phyloP scores from a whole-genome alignment of 345 rosid species.

The Durio zibethinus region DNA sequence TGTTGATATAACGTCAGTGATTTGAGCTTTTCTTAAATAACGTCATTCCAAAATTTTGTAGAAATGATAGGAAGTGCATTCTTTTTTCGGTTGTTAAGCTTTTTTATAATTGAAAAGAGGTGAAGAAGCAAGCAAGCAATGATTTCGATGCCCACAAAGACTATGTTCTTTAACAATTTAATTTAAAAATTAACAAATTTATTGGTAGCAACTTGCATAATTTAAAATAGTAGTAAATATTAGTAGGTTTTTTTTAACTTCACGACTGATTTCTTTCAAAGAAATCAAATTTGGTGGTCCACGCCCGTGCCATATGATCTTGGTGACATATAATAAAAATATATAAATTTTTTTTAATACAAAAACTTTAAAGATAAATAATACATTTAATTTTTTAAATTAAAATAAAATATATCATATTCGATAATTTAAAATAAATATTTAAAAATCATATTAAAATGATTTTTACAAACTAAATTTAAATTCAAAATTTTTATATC shows the following conservation, averaged over 20 bases:
- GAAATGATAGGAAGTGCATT: not conserved
- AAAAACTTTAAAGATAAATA: no score
- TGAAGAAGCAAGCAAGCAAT: not conserved
- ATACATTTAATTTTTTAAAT: no score
- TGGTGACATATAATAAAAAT: not conserved
- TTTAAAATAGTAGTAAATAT: no score
- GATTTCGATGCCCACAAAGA: not conserved
- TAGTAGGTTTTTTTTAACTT: no score
- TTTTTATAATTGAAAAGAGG: not conserved
- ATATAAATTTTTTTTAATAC: no score
- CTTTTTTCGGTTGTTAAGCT: not conserved
- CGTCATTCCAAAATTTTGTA: not conserved
- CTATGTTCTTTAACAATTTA: no score
- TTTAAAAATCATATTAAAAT: no score
- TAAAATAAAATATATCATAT: no score
- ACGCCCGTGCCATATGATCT: not conserved
- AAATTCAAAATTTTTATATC: no score
- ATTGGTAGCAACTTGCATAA: not conserved
- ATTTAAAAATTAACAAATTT: no score
- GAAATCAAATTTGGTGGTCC: not conserved
- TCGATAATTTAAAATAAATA: no score
- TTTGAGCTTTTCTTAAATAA: not conserved
- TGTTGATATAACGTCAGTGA: not conserved
- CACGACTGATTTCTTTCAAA: not conserved
- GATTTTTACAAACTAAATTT: no score